Evolutionary conservation across 129 eudicot genomes (phyloP).

Genomic region (Flaveria linearis): DNA sequence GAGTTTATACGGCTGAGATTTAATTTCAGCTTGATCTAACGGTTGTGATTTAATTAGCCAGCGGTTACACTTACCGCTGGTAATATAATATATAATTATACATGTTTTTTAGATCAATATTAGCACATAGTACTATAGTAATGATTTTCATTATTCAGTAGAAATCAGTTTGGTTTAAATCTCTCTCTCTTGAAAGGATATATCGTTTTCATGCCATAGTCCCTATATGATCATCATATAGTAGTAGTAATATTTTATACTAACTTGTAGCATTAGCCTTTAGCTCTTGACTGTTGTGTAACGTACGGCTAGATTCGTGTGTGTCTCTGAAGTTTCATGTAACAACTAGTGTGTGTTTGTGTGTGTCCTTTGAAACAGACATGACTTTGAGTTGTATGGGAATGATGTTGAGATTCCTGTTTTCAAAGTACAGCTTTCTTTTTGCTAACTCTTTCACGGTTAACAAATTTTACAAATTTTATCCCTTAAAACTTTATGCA

Average conservation of each 20-base stretch:
- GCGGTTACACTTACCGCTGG: no score
- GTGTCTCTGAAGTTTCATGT: constrained; percentile 46
- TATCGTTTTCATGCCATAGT: constrained; percentile 31
- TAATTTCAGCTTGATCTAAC: no score
- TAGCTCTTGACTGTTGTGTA: constrained; percentile 24
- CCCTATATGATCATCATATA: constrained; percentile 8
- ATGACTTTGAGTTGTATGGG: constrained; percentile 45
- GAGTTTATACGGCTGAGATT: no score
- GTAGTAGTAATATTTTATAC: constrained; percentile 30
- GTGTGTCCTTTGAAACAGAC: constrained; percentile 48
- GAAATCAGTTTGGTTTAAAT: constrained; percentile 19
- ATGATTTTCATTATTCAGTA: constrained; percentile 19
- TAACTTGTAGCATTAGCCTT: constrained; percentile 34
- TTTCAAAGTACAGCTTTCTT: constrained; percentile 24
- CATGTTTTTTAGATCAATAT: not conserved
- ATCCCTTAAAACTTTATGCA: not conserved
- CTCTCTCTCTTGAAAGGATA: not conserved
- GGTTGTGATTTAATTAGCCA: no score
- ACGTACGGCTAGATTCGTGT: constrained; percentile 34
- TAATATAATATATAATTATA: no score
- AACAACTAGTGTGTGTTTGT: constrained; percentile 39
- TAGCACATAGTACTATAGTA: constrained; percentile 26
- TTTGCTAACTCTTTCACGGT: not conserved
- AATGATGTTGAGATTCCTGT: constrained; percentile 42
- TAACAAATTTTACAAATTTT: not conserved